Conservation (phyloP, 1,139 yeast species). For the Candida mesenterica region DNA sequence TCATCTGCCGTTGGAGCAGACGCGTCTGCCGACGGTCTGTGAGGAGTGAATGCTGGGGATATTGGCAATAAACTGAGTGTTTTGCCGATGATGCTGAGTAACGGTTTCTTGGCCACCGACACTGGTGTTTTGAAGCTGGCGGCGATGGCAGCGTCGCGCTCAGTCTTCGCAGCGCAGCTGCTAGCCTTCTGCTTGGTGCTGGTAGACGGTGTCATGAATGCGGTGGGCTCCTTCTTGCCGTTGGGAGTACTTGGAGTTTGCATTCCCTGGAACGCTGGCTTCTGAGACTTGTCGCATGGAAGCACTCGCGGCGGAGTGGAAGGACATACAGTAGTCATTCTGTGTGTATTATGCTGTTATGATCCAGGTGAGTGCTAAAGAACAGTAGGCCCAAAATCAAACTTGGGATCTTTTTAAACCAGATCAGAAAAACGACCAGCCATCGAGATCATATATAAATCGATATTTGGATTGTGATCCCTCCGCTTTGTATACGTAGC, state of each 20-base stretch:
- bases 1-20: no score
- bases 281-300: not conserved
- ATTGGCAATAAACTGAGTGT: slow-evolving; percentile 18
- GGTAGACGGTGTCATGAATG: slow-evolving; percentile 14
- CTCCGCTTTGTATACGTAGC: no score
- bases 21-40: slow-evolving; percentile 14
- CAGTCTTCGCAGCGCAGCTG: no score
- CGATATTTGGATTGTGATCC: no score
- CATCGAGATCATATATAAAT: no score
- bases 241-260: slow-evolving; percentile 5
- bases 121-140: slow-evolving; percentile 14
- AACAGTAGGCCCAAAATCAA: no score
- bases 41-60: slow-evolving; percentile 40
- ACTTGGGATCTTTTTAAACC: no score
- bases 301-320: not conserved
- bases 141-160: not conserved
- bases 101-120: slow-evolving; percentile 12
- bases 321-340: no score
- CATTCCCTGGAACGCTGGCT: not conserved
- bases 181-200: no score
- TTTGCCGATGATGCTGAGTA: slow-evolving; percentile 1
- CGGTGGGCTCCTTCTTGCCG: not conserved
- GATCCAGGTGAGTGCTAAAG: no score
- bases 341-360: no score
- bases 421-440: no score